A percentile compares a stretch with the other conserved stretches of the same genome.
Evolutionary conservation across 768 basidiomycete species (phyloP).

Genomic region (Holtermannia corniformis): DNA sequence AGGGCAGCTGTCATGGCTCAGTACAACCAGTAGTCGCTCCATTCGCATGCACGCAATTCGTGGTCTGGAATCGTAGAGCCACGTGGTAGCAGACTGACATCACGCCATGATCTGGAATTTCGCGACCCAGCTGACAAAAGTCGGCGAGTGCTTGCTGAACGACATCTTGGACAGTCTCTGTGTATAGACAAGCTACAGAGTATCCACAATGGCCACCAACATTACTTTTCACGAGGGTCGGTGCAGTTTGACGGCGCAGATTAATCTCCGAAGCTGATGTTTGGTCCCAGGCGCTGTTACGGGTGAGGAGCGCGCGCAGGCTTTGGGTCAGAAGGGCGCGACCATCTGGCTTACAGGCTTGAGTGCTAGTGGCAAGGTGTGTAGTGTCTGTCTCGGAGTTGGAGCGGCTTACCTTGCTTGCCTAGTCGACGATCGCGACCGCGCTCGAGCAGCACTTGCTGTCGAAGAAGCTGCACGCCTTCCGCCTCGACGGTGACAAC

Average conservation of each 20-base stretch:
- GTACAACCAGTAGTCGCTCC: constrained; percentile 19
- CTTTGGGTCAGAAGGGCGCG: constrained; percentile 70
- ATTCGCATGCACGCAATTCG: too few relatives aligned
- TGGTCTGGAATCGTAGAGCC: too few relatives aligned
- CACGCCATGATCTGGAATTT: background rate
- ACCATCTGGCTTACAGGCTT: constrained; percentile 97
- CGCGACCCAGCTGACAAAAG: background rate
- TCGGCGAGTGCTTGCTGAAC: background rate
- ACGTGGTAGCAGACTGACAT: background rate
- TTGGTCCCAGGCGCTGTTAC: constrained; percentile 57
- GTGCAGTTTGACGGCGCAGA: background rate
- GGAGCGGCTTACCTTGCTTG: background rate
- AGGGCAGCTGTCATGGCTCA: constrained; percentile 29
- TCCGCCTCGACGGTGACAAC: constrained; percentile 85
- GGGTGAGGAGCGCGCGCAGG: constrained; percentile 54
- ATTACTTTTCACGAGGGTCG: constrained; percentile 45
- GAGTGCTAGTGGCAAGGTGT: constrained; percentile 86
- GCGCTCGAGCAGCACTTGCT: constrained; percentile 93
- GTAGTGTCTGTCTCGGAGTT: background rate
- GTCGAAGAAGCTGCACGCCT: constrained; percentile 71
- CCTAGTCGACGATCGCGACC: constrained; percentile 88
- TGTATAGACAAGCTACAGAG: background rate
- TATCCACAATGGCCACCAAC: constrained; percentile 41
- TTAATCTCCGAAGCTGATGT: background rate
- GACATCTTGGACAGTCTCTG: too few relatives aligned